Evolutionary conservation across 176 grass and related monocot species (phyloP), one percentile per base, ranked within the genome.

Genomic region (Cenchrus fungigraminus): DNA sequence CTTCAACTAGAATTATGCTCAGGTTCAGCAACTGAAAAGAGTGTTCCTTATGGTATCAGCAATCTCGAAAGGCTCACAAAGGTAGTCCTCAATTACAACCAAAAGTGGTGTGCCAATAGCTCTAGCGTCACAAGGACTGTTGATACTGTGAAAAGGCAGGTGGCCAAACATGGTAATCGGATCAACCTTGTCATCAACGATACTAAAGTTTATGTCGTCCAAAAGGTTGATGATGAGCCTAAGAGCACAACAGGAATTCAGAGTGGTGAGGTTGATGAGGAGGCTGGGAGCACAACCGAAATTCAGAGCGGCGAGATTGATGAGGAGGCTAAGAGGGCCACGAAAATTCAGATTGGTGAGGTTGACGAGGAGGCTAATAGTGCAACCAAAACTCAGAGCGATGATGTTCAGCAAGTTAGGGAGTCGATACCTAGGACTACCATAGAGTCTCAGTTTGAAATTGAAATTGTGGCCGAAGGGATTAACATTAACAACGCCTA

Each of bases 141-240:
- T 3, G 14, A 60, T 20, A 53, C 80, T 6, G 69, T 83, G 16
- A 73, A 8, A 13, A 83, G 49, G 5, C 15, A 64, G 22, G 54
- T 52, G 6, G 57, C 8, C 16, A 9, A 45, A 19, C 81, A 83
- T 73, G 4, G 0, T 0, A 51, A 63, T 9, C 9, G 2, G 25
- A 63, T 74, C 15, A 17, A 83, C 28, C 56, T 83, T 44, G 2
- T 74, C 54, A 64, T 83, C 69, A 83, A 74, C 6, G 22, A 8
- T 9, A 49, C 2, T 1, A 34, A 10, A 32, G 7, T 5, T 32
- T 25, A 25, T 25, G 25, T 72, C n/a, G 50, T 51, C 5, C 5
- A 51, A 50, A 5, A 51, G 12, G 19, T 25, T 49, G 43, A 13
- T 49, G 20, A 6, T 4, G 68, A 28, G 44, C 14, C 12, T 28